Base-by-base conservation (phyloP, 2,329 filamentous ascomycete species). In the Arthrobotrys pseudoclavata region DNA sequence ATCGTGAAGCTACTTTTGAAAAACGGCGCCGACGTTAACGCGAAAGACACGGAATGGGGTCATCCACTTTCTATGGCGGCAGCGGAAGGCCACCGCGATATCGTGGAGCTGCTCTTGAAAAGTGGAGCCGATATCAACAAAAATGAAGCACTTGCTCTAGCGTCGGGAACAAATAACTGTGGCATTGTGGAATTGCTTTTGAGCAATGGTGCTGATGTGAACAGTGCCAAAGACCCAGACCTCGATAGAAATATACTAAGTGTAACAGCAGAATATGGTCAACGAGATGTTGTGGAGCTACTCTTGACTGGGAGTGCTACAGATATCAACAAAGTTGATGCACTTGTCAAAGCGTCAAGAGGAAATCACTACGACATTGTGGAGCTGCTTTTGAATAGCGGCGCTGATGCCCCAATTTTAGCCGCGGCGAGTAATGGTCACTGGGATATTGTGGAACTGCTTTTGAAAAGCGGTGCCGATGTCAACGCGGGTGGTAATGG, bases 121-220 rank as follows among this genome's bases (percentile, higher is more conserved):
- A 6, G 22, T 5, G 55, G 55, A 4, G 55, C 55, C 13, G 40
- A 45, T n/a, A 18, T 18, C 4, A 13, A n/a, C 15, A 13, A 18
- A 10, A 45, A 9, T 45, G 29, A n/a, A n/a, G n/a, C n/a, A n/a
- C n/a, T n/a, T n/a, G n/a, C n/a, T n/a, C n/a, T n/a, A n/a, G n/a
- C n/a, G n/a, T n/a, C n/a, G n/a, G n/a, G n/a, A n/a, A n/a, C n/a
- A n/a, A n/a, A n/a, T n/a, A n/a, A n/a, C n/a, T n/a, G n/a, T n/a
- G n/a, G n/a, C n/a, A 50, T 50, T 13, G 42, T 64, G 15, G 26
- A 64, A 12, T 13, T 29, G 13, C 42, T 64, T 6, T 20, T 62
- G 9, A 29, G 13, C 1, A 18, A 29, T 2, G 57, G 57, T 10
- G 57, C 57, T 10, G 20, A 47, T 10, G 67, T 13, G 2, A 40